Evolutionary conservation across 495 filamentous ascomycete genomes (phyloP).

Genomic region (Hyaloscypha bicolor): DNA sequence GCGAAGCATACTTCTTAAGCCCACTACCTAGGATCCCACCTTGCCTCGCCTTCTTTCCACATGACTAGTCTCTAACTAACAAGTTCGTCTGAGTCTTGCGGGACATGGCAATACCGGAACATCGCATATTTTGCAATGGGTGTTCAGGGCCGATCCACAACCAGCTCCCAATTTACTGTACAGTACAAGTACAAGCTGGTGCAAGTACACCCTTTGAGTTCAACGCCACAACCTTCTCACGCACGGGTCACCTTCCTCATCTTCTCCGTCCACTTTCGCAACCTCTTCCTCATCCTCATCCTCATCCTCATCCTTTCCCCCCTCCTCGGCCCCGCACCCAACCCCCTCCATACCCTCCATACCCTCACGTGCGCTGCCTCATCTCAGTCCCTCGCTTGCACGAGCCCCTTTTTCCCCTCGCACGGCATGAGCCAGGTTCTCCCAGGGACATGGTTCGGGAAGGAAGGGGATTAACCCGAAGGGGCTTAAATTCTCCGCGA

Average conservation of each 20-base stretch:
- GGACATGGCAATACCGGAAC: too few relatives aligned
- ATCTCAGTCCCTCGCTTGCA: background rate
- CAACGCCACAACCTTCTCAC: too few relatives aligned
- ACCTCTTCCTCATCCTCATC: background rate
- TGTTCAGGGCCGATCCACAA: too few relatives aligned
- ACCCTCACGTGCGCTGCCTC: background rate
- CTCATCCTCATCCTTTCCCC: too few relatives aligned
- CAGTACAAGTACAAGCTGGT: background rate
- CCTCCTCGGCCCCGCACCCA: background rate
- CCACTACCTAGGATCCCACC: too few relatives aligned
- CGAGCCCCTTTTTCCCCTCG: background rate
- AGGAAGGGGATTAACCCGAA: background rate
- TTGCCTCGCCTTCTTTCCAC: too few relatives aligned
- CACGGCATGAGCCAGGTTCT: background rate
- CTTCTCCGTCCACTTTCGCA: background rate
- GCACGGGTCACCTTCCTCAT: background rate
- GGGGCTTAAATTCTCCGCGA: background rate
- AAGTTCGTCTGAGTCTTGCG: too few relatives aligned
- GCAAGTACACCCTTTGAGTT: background rate
- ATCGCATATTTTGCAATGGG: too few relatives aligned
- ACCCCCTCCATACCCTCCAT: background rate
- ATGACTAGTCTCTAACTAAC: too few relatives aligned
- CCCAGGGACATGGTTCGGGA: background rate
- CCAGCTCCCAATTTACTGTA: background rate
- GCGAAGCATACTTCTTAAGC: too few relatives aligned